Percentiles rank a stretch among this genome's conserved stretches.
Conservation (phyloP, 805 yeast genomes). For the Ogataea polymorpha region DNA sequence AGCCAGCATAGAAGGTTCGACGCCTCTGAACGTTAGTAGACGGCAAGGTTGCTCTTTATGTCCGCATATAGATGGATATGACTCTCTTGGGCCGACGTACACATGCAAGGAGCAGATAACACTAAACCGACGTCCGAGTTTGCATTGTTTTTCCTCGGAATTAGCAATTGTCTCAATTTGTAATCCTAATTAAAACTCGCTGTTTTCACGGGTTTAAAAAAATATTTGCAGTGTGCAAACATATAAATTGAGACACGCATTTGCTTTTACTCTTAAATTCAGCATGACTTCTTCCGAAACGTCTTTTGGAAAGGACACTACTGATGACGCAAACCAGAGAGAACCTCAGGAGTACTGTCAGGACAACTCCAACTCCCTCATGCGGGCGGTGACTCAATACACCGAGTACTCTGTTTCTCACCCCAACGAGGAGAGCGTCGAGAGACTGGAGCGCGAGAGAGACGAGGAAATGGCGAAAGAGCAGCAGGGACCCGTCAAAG, state of each 20-base stretch:
- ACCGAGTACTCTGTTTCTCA: conserved; percentile 21
- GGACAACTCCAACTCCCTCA: conserved; percentile 4
- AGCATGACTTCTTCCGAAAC: neutral
- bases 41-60: neutral
- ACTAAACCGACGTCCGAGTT: too few relatives aligned
- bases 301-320: too few relatives aligned
- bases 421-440: conserved; percentile 7
- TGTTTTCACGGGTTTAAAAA: neutral
- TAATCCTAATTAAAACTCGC: neutral
- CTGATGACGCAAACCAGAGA: neutral
- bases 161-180: neutral
- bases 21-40: neutral
- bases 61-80: neutral
- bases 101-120: too few relatives aligned
- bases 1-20: neutral
- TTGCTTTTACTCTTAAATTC: too few relatives aligned
- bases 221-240: neutral
- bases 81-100: too few relatives aligned
- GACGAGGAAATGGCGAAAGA: conserved; percentile 2
- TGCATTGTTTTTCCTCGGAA: neutral
- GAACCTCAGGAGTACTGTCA: neutral
- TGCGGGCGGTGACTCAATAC: conserved; percentile 24
- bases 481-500: neutral
- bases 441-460: neutral
- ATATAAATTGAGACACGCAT: too few relatives aligned